Evolutionary conservation across 352 stramenopile species (phyloP).

Genomic region (Phytophthora hibernalis): DNA sequence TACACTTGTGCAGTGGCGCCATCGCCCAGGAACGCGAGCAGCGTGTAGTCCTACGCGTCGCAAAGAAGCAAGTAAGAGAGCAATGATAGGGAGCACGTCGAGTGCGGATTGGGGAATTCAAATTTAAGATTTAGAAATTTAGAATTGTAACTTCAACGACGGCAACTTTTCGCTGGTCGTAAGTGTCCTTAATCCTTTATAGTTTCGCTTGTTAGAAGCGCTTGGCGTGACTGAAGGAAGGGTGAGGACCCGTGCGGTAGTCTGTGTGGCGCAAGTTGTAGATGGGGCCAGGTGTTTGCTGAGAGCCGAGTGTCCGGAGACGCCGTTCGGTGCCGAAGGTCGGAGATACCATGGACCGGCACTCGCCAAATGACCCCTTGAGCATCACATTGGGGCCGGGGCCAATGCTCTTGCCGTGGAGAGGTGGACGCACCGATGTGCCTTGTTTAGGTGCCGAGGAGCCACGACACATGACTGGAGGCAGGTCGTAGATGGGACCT

Average conservation of each 20-base stretch:
- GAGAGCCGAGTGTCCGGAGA: constrained; percentile 33
- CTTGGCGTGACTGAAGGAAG: constrained; percentile 79
- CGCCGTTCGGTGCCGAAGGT: constrained; percentile 79
- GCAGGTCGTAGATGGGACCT: constrained; percentile 80
- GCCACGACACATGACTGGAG: constrained; percentile 49
- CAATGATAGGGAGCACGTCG: too few relatives aligned
- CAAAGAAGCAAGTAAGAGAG: constrained; percentile 13
- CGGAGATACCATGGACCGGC: constrained; percentile 53
- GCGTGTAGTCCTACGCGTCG: constrained; percentile 56
- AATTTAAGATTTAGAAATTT: too few relatives aligned
- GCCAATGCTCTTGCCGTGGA: constrained; percentile 61
- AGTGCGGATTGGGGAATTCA: too few relatives aligned
- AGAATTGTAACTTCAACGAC: too few relatives aligned
- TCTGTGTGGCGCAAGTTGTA: constrained; percentile 76
- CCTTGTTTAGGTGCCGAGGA: constrained; percentile 65
- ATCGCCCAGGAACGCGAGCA: constrained; percentile 80
- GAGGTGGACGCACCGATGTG: constrained; percentile 56
- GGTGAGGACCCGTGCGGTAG: constrained; percentile 56
- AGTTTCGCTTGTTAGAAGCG: too few relatives aligned
- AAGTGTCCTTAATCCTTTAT: too few relatives aligned
- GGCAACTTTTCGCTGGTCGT: too few relatives aligned
- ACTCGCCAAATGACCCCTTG: constrained; percentile 58
- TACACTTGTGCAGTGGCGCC: constrained; percentile 80
- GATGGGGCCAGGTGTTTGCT: constrained; percentile 63
- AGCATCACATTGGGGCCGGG: constrained; percentile 75